Base-by-base conservation (phyloP, 2,329 filamentous ascomycete species). In the Arthrobotrys pseudoclavata region DNA sequence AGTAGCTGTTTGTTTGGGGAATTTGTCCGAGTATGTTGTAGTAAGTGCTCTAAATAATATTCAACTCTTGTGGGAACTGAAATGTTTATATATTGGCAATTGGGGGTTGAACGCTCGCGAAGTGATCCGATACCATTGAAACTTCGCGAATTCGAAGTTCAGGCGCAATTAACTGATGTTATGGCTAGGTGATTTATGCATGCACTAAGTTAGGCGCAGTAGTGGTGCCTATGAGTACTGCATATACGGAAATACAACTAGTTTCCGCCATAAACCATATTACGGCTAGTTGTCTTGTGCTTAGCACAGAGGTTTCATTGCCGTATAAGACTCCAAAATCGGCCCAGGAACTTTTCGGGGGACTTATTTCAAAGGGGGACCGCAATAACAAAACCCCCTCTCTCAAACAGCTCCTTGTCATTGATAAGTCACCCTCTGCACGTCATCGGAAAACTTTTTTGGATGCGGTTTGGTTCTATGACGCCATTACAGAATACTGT, bases 161-260 rank as follows among this genome's bases (percentile, higher is more conserved):
- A 7, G 3, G 7, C 7, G 4, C 13, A 53, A 53, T n/a, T 26
- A 13, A 31, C n/a, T 53, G 34, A 64, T 26, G 29, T 24, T 1
- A 12, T 20, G 4, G 9, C 48, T 61, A 69, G 66, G 31, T 69
- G 24, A 61, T 61, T 9, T 50, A 98, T 84, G 94, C 94, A 0
- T 84, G 96, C 69, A 97, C 94, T 86, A 98, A 98, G 84, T 87
- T 97, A 12, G 96, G 95, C 15, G 94, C 93, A 24, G 89, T 98
- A 62, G 86, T 98, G 79, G 94, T 69, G 13, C 95, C 95, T 0
- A 85, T 98, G 31, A 98, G 98, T 83, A 94, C 94, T n/a, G 91
- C 89, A 0, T 97, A 98, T 86, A 97, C 93, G 80, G 87, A 89
- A 3, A 84, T 85, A 4, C 96, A 98, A 85, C 89, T 98, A 9